Evolutionary conservation across 2,329 filamentous ascomycete species (phyloP).

Genomic region (Curvularia eragrostidis): DNA sequence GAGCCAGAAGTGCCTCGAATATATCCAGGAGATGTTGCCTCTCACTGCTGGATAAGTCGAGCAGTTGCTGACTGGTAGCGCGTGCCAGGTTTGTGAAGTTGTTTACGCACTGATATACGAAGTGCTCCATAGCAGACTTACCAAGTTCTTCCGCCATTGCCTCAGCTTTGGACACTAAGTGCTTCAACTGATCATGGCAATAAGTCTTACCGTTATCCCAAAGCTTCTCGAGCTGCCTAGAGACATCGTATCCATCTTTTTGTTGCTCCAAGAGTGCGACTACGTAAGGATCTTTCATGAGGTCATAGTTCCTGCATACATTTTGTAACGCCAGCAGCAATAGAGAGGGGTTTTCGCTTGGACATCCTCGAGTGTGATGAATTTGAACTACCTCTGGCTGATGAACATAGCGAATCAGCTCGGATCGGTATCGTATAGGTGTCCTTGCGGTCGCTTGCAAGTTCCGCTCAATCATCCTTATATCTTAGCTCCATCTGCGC

Average conservation of each 20-base stretch:
- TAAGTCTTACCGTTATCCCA: conserved; percentile 47
- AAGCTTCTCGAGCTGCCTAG: conserved; percentile 36
- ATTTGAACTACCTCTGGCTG: conserved; percentile 64
- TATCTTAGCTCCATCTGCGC: conserved; percentile 20
- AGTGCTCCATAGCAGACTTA: conserved; percentile 47
- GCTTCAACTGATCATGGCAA: conserved; percentile 49
- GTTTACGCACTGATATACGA: conserved; percentile 47
- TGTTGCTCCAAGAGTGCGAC: conserved; percentile 39
- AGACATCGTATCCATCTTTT: conserved; percentile 29
- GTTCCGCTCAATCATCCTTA: conserved; percentile 67
- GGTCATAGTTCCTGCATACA: conserved; percentile 39
- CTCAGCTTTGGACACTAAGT: conserved; percentile 42
- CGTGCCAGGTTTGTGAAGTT: conserved; percentile 30
- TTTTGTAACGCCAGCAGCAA: conserved; percentile 27
- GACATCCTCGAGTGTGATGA: conserved; percentile 31
- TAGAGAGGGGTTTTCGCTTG: conserved; percentile 5
- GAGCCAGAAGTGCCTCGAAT: conserved; percentile 25
- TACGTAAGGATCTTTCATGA: conserved; percentile 52
- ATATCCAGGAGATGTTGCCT: conserved; percentile 43
- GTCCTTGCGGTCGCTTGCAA: conserved; percentile 73
- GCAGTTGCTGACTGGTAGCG: conserved; percentile 27
- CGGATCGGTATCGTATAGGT: conserved; percentile 71
- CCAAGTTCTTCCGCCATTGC: conserved; percentile 51
- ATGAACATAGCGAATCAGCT: conserved; percentile 72
- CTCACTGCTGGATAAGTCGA: conserved; percentile 46